Evolutionary conservation across 1,284 basidiomycete genomes (phyloP).

Genomic region (Waitea zeae): DNA sequence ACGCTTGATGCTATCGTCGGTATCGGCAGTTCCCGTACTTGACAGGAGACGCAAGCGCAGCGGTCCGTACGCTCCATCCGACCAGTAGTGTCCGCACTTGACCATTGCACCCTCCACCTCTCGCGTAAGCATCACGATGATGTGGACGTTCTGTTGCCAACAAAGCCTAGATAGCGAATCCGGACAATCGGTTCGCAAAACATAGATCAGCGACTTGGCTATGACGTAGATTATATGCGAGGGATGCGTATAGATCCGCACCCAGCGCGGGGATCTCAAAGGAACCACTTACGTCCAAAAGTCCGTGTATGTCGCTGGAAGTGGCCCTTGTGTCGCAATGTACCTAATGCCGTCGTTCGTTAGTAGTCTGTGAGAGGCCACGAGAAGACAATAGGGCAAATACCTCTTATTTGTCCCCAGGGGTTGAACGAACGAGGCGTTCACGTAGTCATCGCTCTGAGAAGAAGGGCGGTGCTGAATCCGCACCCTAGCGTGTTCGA

Average conservation of each 20-base stretch:
- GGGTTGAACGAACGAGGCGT: constrained; percentile 83
- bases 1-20: constrained; percentile 7
- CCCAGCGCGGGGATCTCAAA: not conserved
- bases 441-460: constrained; percentile 83
- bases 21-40: constrained; percentile 23
- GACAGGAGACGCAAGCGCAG: constrained; percentile 46
- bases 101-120: constrained; percentile 79
- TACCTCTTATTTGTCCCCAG: constrained; percentile 56
- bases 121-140: constrained; percentile 82
- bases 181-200: constrained; percentile 1
- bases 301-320: constrained; percentile 79
- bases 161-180: constrained; percentile 28
- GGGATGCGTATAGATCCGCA: not conserved
- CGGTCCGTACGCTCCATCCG: constrained; percentile 52
- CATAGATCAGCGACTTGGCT: not conserved
- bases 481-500: constrained; percentile 79
- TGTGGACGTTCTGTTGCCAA: constrained; percentile 69
- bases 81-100: constrained; percentile 92
- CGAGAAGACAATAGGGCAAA: too few species aligned
- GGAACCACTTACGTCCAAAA: constrained; percentile 82
- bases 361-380: too few species aligned
- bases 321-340: constrained; percentile 92
- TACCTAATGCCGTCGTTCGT: too few species aligned
- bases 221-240: not conserved
- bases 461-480: constrained; percentile 28